Base-by-base conservation (phyloP, 1,284 basidiomycete species). In the Athelia psychrophila region DNA sequence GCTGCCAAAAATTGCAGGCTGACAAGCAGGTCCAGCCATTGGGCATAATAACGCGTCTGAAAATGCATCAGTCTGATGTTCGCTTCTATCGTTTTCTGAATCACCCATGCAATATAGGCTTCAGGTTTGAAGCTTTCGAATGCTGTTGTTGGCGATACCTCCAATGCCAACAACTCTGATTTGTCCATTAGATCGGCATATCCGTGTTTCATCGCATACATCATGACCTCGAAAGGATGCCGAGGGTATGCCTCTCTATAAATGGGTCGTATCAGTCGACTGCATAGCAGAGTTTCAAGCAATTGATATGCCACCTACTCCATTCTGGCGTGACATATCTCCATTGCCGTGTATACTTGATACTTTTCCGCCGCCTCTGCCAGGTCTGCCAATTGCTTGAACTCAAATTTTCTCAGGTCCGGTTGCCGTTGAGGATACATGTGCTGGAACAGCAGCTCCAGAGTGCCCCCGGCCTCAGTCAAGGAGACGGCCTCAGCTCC, bases 321-420 rank as follows among this genome's bases (percentile, higher is more conserved):
- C 58, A 58, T 54, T 15, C 19, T 35, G 1, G 24, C 23, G 5
- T 25, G 13, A 22, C 53, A 49, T 3, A 35, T 36, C 19, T 52
- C 42, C 47, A 58, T 47, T 2, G 58, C 59, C n/a, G 49, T 30
- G 30, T 52, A 55, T 9, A 61, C 54, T 36, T 51, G 12, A 24
- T 60, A 61, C 44, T 62, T 62, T 42, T 62, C 58, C 3, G 57
- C 60, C 1, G 60, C 59, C 30, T 59, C 57, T 6, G 58, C 55
- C 6, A 62, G 38, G 1, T 22, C 30, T 2, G 27, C 40, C 2
- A 55, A 44, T 1, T 51, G 20, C 1, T 35, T 25, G 44, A 56
- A 56, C 0, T 51, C 35, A 6, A 58, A 25, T 0, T 32, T 20
- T 3, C 42, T 24, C 30, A 60, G 46, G n/a, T 52, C 36, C 0